Evolutionary conservation across 352 stramenopile species (phyloP).

Genomic region (Pythium angustatum): DNA sequence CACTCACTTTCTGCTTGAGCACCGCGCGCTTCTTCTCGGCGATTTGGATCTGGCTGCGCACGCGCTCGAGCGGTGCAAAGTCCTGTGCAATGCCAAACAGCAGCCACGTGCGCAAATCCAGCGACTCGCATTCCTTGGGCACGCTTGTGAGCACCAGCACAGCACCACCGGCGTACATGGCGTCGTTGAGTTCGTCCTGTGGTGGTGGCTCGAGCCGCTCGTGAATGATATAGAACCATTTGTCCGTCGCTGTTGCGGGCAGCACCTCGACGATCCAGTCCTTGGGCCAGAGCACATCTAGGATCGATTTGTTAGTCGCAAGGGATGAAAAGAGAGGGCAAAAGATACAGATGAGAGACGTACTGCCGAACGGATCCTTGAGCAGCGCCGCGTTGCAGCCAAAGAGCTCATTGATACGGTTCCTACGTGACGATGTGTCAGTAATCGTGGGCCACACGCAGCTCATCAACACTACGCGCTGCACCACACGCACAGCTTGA

Average conservation of each 20-base stretch:
- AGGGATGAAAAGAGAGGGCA: too few species aligned
- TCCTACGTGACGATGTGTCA: too few species aligned
- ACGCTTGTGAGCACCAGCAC: constrained; percentile 60
- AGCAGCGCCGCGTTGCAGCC: constrained; percentile 60
- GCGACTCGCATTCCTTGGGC: constrained; percentile 46
- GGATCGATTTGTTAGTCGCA: too few species aligned
- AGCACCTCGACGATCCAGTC: constrained; percentile 69
- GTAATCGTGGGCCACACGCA: too few species aligned
- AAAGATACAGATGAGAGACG: constrained; percentile 20
- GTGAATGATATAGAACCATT: constrained; percentile 79
- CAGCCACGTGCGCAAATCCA: constrained; percentile 60
- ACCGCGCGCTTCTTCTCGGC: constrained; percentile 43
- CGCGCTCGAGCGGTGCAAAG: constrained; percentile 46
- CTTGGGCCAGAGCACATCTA: constrained; percentile 74
- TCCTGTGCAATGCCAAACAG: constrained; percentile 61
- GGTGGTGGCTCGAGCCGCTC: constrained; percentile 56
- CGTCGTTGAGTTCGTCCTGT: constrained; percentile 60
- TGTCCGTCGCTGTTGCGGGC: constrained; percentile 43
- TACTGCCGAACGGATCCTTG: constrained; percentile 72
- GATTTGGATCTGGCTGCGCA: constrained; percentile 39
- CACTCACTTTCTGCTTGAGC: constrained; percentile 56
- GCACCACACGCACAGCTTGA: constrained; percentile 60
- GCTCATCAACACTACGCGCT: too few species aligned
- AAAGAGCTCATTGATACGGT: constrained; percentile 58
- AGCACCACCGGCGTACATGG: constrained; percentile 52